These are phyloP conservation scores for Leavenworthia alabamica DNA, from an alignment of 345 rosid species.

Conservation along the genomic window DNA sequence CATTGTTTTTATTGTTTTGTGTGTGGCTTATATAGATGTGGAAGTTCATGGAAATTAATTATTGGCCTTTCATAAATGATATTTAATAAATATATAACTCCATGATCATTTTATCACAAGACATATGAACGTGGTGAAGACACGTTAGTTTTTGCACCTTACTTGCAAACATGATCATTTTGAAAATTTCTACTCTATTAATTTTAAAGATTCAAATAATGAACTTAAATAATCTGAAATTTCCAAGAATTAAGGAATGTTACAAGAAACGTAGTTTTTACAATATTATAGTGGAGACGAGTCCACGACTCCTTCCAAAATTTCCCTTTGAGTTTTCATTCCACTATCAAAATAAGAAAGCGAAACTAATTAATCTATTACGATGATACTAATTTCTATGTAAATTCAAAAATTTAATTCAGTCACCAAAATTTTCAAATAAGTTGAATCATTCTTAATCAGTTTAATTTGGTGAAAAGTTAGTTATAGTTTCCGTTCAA, in stretches of 20 bases:
- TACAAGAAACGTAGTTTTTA: neutral
- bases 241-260: neutral
- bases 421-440: too few relatives aligned
- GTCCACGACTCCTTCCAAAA: neutral
- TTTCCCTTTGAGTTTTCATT: conserved; percentile 7
- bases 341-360: neutral
- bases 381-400: neutral
- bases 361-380: neutral
- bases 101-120: too few relatives aligned
- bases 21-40: neutral
- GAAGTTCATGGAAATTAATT: conserved; percentile 19
- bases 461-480: neutral
- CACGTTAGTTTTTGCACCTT: neutral
- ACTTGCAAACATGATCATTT: neutral
- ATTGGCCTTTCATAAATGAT: neutral
- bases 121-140: neutral
- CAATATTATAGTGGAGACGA: neutral
- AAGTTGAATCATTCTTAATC: conserved; percentile 15
- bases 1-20: too few relatives aligned
- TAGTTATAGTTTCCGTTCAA: neutral
- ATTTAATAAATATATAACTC: neutral
- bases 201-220: too few relatives aligned
- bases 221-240: too few relatives aligned
- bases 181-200: too few relatives aligned
- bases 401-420: neutral